These are phyloP conservation scores for Talaromyces trachyspermus DNA, from an alignment of 495 filamentous ascomycete species.

Conservation along the genomic window DNA sequence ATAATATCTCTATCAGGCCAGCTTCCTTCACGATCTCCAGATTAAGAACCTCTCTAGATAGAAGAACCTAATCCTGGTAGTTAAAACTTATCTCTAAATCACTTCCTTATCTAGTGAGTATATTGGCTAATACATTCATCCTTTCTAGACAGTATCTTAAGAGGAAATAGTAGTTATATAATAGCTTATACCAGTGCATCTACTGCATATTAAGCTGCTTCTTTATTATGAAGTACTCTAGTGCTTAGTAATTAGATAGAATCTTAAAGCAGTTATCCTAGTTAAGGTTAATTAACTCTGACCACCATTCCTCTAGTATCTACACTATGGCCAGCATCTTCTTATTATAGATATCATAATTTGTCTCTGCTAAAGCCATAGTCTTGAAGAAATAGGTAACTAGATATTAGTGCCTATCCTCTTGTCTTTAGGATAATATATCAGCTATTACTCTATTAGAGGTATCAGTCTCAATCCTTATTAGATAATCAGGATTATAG, in stretches of 20 bases:
- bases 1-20: too few species aligned
- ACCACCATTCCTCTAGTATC: slow-evolving; percentile 21
- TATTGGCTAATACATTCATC: slow-evolving; percentile 12
- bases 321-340: slow-evolving; percentile 17
- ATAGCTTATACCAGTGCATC: slow-evolving; percentile 14
- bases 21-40: too few species aligned
- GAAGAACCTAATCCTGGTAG: not conserved
- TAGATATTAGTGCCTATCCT: slow-evolving; percentile 8
- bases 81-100: not conserved
- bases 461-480: slow-evolving; percentile 12
- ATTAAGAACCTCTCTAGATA: too few species aligned
- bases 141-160: slow-evolving; percentile 8
- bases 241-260: slow-evolving; percentile 14
- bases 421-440: slow-evolving; percentile 9
- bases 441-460: slow-evolving; percentile 8
- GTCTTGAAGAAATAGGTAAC: slow-evolving; percentile 24
- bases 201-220: slow-evolving; percentile 14
- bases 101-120: slow-evolving; percentile 10
- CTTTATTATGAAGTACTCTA: slow-evolving; percentile 20
- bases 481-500: slow-evolving; percentile 8
- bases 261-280: slow-evolving; percentile 8
- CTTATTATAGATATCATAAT: slow-evolving; percentile 27
- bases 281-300: slow-evolving; percentile 12
- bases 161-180: slow-evolving; percentile 12
- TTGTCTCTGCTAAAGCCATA: slow-evolving; percentile 10